A percentile compares a stretch with the other conserved stretches of the same genome.
Evolutionary conservation across 306 rosid genomes (phyloP).

Genomic region (Potentilla sterilis): DNA sequence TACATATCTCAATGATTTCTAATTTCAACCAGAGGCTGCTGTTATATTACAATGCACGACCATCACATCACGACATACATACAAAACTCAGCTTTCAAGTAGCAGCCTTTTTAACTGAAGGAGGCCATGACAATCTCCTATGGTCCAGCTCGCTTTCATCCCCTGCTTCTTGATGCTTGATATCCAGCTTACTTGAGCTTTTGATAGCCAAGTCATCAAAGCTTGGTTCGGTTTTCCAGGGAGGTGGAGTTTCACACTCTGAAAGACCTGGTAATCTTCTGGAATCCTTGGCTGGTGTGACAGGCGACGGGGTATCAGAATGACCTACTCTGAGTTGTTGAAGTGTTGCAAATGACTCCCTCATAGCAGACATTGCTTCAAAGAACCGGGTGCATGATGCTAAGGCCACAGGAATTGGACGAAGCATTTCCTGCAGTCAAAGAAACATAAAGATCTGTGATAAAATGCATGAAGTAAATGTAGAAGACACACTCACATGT

Average conservation of each 20-base stretch:
- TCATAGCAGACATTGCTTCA: constrained; percentile 97
- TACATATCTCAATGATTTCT: too few relatives aligned
- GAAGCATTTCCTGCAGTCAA: constrained; percentile 79
- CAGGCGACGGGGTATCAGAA: constrained; percentile 39
- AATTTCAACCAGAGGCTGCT: not conserved
- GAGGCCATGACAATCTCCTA: constrained; percentile 55
- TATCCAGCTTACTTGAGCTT: constrained; percentile 47
- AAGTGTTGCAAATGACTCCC: constrained; percentile 89
- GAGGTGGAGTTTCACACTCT: constrained; percentile 58
- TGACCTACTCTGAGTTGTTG: constrained; percentile 79
- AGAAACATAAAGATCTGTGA: not conserved
- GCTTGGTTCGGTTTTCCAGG: constrained; percentile 66
- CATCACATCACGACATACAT: constrained; percentile 25
- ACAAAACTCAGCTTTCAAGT: constrained; percentile 11
- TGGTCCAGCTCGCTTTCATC: constrained; percentile 39
- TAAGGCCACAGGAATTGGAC: constrained; percentile 91
- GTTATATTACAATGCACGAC: not conserved
- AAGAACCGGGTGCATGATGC: constrained; percentile 94
- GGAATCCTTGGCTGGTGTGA: constrained; percentile 59
- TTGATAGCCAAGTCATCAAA: constrained; percentile 54
- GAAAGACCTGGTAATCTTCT: constrained; percentile 51
- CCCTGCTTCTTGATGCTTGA: constrained; percentile 34
- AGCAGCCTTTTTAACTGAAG: constrained; percentile 48
- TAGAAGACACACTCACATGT: not conserved
- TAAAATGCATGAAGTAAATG: not conserved